Percentiles rank a stretch among this genome's conserved stretches.
These are phyloP conservation scores for Paxillus ammoniavirescens DNA, from an alignment of 768 basidiomycete species.

Conservation along the genomic window DNA sequence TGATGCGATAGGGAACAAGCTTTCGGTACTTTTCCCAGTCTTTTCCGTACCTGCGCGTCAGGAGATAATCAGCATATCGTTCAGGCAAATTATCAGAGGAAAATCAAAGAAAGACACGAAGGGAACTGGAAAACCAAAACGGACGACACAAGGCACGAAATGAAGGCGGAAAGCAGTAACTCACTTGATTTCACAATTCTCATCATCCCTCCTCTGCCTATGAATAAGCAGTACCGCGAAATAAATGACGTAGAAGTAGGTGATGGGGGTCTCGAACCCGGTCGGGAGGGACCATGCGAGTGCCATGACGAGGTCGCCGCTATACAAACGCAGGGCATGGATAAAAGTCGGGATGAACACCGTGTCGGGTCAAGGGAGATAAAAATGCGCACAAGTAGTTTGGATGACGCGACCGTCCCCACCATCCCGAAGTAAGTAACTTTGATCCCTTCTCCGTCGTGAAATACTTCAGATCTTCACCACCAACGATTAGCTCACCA, in stretches of 20 bases:
- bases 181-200: slow-evolving; percentile 85
- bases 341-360: neutral
- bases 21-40: slow-evolving; percentile 93
- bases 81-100: neutral
- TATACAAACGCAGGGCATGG: slow-evolving; percentile 21
- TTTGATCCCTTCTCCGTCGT: slow-evolving; percentile 85
- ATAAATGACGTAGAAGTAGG: slow-evolving; percentile 92
- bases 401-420: slow-evolving; percentile 92
- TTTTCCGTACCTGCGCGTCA: slow-evolving; percentile 69
- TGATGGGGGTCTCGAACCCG: slow-evolving; percentile 88
- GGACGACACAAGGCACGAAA: neutral
- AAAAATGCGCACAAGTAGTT: slow-evolving; percentile 68
- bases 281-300: slow-evolving; percentile 93
- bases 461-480: slow-evolving; percentile 71
- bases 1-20: slow-evolving; percentile 80
- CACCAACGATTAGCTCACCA: neutral
- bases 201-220: slow-evolving; percentile 88
- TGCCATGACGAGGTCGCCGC: slow-evolving; percentile 86
- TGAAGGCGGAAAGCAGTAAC: slow-evolving; percentile 22
- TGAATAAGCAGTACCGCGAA: slow-evolving; percentile 89
- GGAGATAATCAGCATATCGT: neutral
- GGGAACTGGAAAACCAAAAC: too few relatives aligned
- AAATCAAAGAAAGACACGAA: too few relatives aligned
- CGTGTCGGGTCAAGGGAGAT: too few relatives aligned
- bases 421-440: slow-evolving; percentile 94